These are phyloP conservation scores for Helotiales sp. DNA, from an alignment of 2,329 filamentous ascomycete genomes.

Conservation along the genomic window DNA sequence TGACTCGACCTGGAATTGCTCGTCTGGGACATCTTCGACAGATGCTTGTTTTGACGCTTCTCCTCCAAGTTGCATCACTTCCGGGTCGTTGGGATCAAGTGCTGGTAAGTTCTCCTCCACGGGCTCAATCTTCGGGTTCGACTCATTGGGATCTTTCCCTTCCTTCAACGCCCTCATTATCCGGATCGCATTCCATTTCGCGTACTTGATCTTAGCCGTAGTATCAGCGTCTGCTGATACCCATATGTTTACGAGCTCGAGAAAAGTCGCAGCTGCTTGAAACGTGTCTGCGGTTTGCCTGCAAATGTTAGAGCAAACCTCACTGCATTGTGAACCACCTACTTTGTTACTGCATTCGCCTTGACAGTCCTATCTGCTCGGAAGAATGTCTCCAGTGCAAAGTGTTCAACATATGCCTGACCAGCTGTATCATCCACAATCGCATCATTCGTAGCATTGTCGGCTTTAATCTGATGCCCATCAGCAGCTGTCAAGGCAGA, in stretches of 20 bases:
- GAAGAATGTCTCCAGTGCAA: slow-evolving; percentile 88
- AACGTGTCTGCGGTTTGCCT: slow-evolving; percentile 95
- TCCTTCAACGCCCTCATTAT: slow-evolving; percentile 91
- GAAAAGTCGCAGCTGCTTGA: slow-evolving; percentile 88
- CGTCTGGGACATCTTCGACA: slow-evolving; percentile 65
- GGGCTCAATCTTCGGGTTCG: slow-evolving; percentile 73
- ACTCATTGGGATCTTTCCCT: slow-evolving; percentile 88
- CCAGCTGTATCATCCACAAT: slow-evolving; percentile 85
- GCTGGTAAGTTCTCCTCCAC: slow-evolving; percentile 52
- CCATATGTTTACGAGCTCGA: slow-evolving; percentile 89
- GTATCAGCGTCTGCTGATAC: slow-evolving; percentile 74
- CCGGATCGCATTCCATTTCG: slow-evolving; percentile 91
- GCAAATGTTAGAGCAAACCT: slow-evolving; percentile 8
- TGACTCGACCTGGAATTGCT: slow-evolving; percentile 53
- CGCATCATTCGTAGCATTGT: slow-evolving; percentile 78
- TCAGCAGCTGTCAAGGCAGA: slow-evolving; percentile 12
- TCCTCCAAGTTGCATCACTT: slow-evolving; percentile 58
- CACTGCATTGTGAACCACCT: slow-evolving; percentile 51
- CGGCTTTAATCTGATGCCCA: slow-evolving; percentile 64
- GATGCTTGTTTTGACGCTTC: slow-evolving; percentile 49
- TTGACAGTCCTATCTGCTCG: slow-evolving; percentile 60
- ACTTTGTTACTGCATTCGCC: slow-evolving; percentile 73
- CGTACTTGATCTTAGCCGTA: slow-evolving; percentile 88
- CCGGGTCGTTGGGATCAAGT: slow-evolving; percentile 68
- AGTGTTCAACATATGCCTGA: slow-evolving; percentile 92